Evolutionary conservation across 352 stramenopile species (phyloP), one percentile per base, ranked within the genome.

Genomic region (Globisporangium emineosum): DNA sequence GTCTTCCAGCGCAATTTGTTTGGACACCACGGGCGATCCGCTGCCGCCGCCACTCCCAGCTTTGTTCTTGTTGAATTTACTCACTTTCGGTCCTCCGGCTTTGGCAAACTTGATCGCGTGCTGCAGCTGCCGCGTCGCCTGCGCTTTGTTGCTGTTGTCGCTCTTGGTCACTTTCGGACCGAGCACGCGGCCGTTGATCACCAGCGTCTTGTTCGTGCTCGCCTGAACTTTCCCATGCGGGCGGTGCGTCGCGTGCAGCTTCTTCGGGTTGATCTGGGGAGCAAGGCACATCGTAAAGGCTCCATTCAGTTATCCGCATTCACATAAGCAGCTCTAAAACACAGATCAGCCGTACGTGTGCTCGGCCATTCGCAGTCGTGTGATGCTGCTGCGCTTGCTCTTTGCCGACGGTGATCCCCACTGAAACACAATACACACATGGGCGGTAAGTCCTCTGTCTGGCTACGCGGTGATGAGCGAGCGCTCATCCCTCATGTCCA

Each of bases 141-240:
- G 77, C 49, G 57, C 50, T 57, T 81, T 79, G 49, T 1, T 79
- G 42, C 0, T 45, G 27, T 33, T 72, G 29, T 19, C n/a, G 15
- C 7, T 66, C 8, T 23, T 27, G 42, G 67, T 68, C 23, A 82
- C 49, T 55, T 76, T 83, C 12, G 79, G 79, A 3, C 83, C 83
- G 2, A 93, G 57, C 15, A 93, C 77, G 47, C 83, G 81, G 35
- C 83, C 83, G 17, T 83, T 90, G 59, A 88, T 78, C 10, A 88
- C 60, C 25, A 82, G 73, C 32, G 75, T 84, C 63, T 72, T 71
- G 55, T 66, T 68, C 40, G 55, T 35, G 59, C 54, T 63, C 61
- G 55, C 56, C 55, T 67, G 68, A 42, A 79, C 79, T 71, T 88
- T 92, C 25, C 65, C 70, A 35, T 85, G 78, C 51, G 76, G 62